Conservation (phyloP, 352 stramenopile genomes). For the Peronospora belbahrii region DNA sequence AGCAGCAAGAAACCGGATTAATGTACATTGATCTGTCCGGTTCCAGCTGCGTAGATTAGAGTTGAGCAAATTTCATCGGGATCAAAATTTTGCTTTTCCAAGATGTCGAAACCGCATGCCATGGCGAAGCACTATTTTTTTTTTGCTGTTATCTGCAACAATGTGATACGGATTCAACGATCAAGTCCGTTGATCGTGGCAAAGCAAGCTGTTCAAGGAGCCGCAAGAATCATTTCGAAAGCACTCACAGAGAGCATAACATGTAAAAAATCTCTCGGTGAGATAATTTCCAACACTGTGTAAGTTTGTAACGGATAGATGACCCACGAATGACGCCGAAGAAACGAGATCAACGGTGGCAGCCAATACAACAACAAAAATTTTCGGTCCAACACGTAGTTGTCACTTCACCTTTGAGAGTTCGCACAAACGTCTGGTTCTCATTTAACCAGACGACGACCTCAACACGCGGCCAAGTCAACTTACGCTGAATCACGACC, state of each 20-base stretch:
- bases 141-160: no score
- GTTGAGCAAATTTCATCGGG: no score
- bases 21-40: no score
- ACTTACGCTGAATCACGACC: neutral
- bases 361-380: neutral
- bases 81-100: no score
- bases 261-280: neutral
- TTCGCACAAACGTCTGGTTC: constrained; percentile 1
- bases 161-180: no score
- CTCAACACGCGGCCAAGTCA: constrained; percentile 8
- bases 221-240: neutral
- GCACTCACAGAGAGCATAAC: neutral
- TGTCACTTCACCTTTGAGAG: constrained; percentile 2
- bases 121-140: no score
- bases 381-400: constrained; percentile 2
- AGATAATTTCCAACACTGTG: no score
- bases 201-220: no score
- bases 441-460: neutral
- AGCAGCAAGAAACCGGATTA: no score
- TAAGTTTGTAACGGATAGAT: neutral
- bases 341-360: neutral
- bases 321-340: neutral
- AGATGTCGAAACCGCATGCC: no score
- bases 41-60: no score
- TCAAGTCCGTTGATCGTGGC: no score